Base-by-base conservation (phyloP, 257 asterid species). In the Voacanga thouarsii region DNA sequence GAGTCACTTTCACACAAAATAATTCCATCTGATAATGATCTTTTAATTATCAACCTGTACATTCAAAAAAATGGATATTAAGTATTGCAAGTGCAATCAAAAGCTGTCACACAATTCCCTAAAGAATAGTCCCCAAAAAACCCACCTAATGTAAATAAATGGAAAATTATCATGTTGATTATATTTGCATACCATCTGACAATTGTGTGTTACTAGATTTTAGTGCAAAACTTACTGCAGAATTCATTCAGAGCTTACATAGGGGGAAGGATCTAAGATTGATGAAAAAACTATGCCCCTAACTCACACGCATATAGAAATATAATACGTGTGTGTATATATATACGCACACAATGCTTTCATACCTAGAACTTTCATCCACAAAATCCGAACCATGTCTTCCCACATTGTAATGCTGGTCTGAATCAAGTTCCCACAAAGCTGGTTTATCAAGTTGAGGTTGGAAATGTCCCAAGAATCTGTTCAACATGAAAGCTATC, bases 381-480 rank as follows among this genome's bases (percentile, higher is more conserved):
- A 90, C 78, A 71, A 91, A 85, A 78, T 83, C 85, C 51, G 94
- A 83, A 63, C 82, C 89, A 83, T 87, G 96, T 71, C 84, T 83
- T 80, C 93, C 90, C 49, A 84, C 87, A 78, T 81, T 80, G 83
- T 89, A 89, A 81, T 90, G 93, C 81, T 90, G 98, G 80, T 92
- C 99, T 70, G 98, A 90, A 84, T 89, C 94, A 75, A 90, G 84
- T 83, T 96, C 97, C 99, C 98, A 93, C 12, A 96, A 85, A 77
- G 96, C 92, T 41, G 99, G 92, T 79, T 90, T 92, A 80, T 92
- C 94, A 37, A 80, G 96, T 70, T 88, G 97, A 57, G 99, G 97
- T 82, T 88, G 97, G 85, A 96, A 93, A 81, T 96, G 93, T 18
- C 99, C 99, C 91, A 96, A 84, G 84, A 96, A 93, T 83, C 99